Evolutionary conservation across 139 green algal species (phyloP).

Genomic region (Micromonas pusilla): DNA sequence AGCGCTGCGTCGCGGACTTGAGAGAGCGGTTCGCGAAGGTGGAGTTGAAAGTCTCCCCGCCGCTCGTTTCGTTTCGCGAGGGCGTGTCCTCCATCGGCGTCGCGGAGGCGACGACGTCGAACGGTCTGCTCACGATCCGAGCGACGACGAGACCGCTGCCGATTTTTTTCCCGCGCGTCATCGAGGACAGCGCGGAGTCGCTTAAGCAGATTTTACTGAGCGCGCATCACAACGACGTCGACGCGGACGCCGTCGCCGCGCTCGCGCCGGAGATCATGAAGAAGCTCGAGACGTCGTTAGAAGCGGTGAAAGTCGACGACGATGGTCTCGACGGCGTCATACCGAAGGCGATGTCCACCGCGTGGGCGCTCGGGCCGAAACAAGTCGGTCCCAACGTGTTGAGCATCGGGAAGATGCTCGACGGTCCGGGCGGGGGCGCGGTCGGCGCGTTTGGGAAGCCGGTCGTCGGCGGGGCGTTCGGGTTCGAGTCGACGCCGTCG

Average conservation of each 20-base stretch:
- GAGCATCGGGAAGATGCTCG: conserved; percentile 35
- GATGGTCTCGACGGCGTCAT: not conserved
- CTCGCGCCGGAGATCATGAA: not conserved
- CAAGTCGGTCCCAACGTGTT: conserved; percentile 74
- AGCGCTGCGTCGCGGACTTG: conserved; percentile 92
- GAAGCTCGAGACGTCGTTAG: not conserved
- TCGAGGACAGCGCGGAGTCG: not conserved
- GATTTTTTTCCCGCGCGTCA: not conserved
- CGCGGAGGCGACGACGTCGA: not conserved
- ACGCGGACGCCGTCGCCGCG: not conserved
- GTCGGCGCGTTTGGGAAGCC: not conserved
- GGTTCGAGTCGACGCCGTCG: not conserved
- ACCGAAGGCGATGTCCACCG: not conserved
- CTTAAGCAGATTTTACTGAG: not conserved
- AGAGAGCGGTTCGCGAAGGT: conserved; percentile 80
- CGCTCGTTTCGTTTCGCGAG: conserved; percentile 88
- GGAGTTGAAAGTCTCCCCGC: conserved; percentile 79
- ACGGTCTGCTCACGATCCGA: conserved; percentile 38
- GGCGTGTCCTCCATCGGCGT: conserved; percentile 41
- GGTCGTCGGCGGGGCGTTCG: not conserved
- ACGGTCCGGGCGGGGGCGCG: not conserved
- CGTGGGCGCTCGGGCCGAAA: conserved; percentile 77
- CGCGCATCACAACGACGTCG: not conserved
- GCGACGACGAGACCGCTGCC: conserved; percentile 18
- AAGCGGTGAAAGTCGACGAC: not conserved